Base-by-base conservation (phyloP, 257 asterid species). In the Solanum chiquidenum region DNA sequence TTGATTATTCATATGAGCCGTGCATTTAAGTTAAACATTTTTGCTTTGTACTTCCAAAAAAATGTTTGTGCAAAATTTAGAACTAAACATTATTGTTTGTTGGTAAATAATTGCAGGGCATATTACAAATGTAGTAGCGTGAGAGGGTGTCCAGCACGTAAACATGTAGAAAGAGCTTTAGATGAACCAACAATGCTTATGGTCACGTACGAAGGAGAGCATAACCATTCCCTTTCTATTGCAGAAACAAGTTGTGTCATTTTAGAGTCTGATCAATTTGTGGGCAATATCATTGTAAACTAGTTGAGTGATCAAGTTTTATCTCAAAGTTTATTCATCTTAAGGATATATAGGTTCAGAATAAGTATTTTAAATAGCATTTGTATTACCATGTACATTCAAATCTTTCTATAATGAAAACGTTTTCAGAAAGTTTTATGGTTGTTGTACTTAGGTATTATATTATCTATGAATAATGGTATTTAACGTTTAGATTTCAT, bases 81-180 rank as follows among this genome's bases (percentile, higher is more conserved):
- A 55, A 55, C 10, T 18, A 60, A 60, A 9, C 8, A 79, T 29
- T 40, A 8, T 27, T 29, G 68, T 20, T 49, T 83, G 9, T 84
- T 16, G 79, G 7, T 27, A 25, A 44, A 79, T 79, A 4, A 46
- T 64, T 14, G 33, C 93, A 96, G 99, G 94, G 98, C 98, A 31
- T 96, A 96, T 80, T 96, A 96, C 94, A 96, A 95, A 91, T 96
- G 99, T 89, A 95, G 98, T 64, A 94, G 97, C 25, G 95, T 96
- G 44, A 90, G 98, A 89, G 98, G 99, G 0, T 96, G 99, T 86
- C 98, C 98, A 4, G 99, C 98, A 10, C 92, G 99, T 1, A 96
- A 96, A 86, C 99, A 96, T 79, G 98, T 96, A 5, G 99, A 96
- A 92, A 92, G 98, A 91, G 98, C 96, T 9, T 83, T 89, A 79